phyloP scores from a whole-genome alignment of 176 grass and related monocot genomes.

The Carex littledalei region DNA sequence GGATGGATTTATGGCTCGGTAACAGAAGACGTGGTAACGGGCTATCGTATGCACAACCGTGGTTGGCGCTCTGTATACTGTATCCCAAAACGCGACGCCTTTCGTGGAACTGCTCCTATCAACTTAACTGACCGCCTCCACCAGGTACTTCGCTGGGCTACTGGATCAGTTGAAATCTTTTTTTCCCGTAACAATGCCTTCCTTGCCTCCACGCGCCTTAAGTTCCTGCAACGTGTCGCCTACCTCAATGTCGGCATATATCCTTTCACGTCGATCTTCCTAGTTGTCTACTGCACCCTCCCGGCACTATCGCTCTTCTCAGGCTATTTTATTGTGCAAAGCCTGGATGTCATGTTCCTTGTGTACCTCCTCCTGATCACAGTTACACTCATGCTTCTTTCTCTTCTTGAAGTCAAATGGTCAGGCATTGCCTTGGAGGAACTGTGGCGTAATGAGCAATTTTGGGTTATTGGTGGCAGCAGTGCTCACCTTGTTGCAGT shows the following conservation, averaged over 20 bases:
- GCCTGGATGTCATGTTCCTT: slow-evolving; percentile 29
- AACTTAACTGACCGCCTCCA: slow-evolving; percentile 90
- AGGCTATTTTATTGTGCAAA: slow-evolving; percentile 33
- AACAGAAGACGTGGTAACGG: slow-evolving; percentile 87
- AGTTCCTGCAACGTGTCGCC: slow-evolving; percentile 69
- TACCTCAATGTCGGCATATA: slow-evolving; percentile 46
- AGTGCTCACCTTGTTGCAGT: slow-evolving; percentile 36
- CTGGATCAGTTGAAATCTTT: slow-evolving; percentile 89
- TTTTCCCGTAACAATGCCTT: slow-evolving; percentile 89
- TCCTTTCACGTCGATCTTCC: slow-evolving; percentile 42
- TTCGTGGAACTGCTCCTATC: slow-evolving; percentile 87
- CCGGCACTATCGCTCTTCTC: slow-evolving; percentile 36
- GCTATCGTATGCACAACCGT: slow-evolving; percentile 88
- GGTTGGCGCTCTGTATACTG: slow-evolving; percentile 95
- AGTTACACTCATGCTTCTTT: slow-evolving; percentile 33
- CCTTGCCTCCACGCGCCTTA: slow-evolving; percentile 55
- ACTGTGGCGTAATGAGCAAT: slow-evolving; percentile 42
- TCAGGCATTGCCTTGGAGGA: slow-evolving; percentile 37
- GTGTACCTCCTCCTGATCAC: slow-evolving; percentile 40
- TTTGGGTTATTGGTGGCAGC: slow-evolving; percentile 42
- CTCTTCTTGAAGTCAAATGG: slow-evolving; percentile 42
- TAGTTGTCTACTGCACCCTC: slow-evolving; percentile 27
- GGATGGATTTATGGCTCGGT: slow-evolving; percentile 97
- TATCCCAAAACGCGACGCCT: slow-evolving; percentile 77
- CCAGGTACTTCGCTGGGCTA: slow-evolving; percentile 93